These are phyloP conservation scores for Apiotrichum montevideense DNA, from an alignment of 1,284 basidiomycete genomes.

Conservation along the genomic window DNA sequence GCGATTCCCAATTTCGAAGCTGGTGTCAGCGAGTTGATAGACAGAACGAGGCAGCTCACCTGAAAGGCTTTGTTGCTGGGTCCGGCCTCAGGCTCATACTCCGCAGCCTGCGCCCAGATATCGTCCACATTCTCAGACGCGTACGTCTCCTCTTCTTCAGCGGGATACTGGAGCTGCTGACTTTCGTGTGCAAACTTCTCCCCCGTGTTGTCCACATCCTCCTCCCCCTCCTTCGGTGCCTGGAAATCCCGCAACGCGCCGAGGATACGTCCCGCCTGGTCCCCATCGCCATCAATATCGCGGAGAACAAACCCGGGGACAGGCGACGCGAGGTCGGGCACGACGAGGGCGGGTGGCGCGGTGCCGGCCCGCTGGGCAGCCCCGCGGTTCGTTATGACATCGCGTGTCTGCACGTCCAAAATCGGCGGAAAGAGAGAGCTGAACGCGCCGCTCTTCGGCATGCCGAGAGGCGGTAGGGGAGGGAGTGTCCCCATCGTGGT, in stretches of 20 bases:
- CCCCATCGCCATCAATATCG: neutral
- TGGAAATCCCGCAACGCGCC: neutral
- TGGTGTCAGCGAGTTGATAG: neutral
- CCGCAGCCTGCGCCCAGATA: slow-evolving; percentile 1
- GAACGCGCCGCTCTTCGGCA: neutral
- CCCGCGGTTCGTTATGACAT: neutral
- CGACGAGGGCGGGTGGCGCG: neutral
- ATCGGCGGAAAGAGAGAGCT: neutral
- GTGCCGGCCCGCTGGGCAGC: neutral
- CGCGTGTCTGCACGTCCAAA: neutral
- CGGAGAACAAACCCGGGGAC: neutral
- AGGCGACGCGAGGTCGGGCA: neutral
- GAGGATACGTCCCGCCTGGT: neutral
- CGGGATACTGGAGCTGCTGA: too few relatives aligned
- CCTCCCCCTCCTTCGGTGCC: neutral
- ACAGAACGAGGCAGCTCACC: slow-evolving; percentile 8
- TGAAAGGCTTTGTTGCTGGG: slow-evolving; percentile 5
- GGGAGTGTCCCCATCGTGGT: slow-evolving; percentile 1
- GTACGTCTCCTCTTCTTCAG: neutral
- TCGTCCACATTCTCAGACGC: neutral
- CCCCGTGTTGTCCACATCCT: too few relatives aligned
- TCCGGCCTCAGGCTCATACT: neutral
- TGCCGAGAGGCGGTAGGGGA: slow-evolving; percentile 7
- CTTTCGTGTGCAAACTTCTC: too few relatives aligned
- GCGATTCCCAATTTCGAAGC: slow-evolving; percentile 6